Evolutionary conservation across 1,284 basidiomycete genomes (phyloP).

Genomic region (Veloboletus limbatus): DNA sequence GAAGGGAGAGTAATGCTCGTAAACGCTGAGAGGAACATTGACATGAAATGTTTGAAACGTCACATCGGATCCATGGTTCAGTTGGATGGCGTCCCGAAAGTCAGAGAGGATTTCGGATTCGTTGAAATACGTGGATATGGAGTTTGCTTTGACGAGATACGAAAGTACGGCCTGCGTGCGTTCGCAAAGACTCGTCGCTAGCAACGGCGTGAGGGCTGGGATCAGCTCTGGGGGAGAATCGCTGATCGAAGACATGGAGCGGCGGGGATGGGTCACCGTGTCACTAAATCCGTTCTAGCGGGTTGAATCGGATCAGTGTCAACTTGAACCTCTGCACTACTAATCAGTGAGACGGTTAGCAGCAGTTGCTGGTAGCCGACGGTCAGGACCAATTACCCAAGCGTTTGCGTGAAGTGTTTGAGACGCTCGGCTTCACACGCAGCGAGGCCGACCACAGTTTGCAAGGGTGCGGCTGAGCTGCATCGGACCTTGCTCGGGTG

Average conservation of each 20-base stretch:
- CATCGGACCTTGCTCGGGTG: too few species aligned
- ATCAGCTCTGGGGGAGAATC: slow-evolving; percentile 18
- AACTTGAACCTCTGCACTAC: too few species aligned
- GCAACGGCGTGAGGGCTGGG: slow-evolving; percentile 12
- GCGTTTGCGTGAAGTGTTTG: too few species aligned
- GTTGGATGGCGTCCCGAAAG: slow-evolving; percentile 11
- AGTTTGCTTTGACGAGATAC: slow-evolving; percentile 23
- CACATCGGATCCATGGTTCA: background rate
- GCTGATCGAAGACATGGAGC: slow-evolving; percentile 13
- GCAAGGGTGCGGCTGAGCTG: too few species aligned
- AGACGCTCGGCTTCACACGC: too few species aligned
- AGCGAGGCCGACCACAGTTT: too few species aligned
- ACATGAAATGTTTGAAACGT: slow-evolving; percentile 18
- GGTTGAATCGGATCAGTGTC: too few species aligned
- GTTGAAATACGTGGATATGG: slow-evolving; percentile 18
- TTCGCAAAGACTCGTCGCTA: slow-evolving; percentile 18
- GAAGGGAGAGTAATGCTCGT: slow-evolving; percentile 24
- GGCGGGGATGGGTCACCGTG: too few species aligned
- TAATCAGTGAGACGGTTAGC: too few species aligned
- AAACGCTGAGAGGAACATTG: slow-evolving; percentile 17
- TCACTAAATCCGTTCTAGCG: too few species aligned
- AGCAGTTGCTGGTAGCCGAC: too few species aligned
- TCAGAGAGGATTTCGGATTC: slow-evolving; percentile 14
- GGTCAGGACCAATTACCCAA: too few species aligned
- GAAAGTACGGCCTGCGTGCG: slow-evolving; percentile 22